These are phyloP conservation scores for Penicillium psychrofluorescens DNA, from an alignment of 495 filamentous ascomycete species.

Conservation along the genomic window DNA sequence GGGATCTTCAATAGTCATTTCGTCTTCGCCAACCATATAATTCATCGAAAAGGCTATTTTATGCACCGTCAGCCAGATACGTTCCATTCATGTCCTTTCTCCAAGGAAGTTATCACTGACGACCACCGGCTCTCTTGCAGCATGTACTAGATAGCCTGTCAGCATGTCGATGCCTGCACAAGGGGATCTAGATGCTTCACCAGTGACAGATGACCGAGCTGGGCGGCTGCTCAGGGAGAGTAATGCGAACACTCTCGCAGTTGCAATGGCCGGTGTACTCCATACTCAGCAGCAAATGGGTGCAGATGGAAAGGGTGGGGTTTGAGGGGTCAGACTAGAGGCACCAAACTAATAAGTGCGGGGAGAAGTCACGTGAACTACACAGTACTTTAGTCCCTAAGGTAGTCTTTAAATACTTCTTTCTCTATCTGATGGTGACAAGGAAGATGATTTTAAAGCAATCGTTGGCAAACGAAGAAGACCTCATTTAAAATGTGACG, in stretches of 20 bases:
- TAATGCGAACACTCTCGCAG: conserved; percentile 18
- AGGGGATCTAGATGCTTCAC: conserved; percentile 1
- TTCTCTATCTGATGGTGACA: no score
- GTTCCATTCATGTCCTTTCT: background rate
- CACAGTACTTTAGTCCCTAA: no score
- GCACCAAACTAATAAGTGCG: no score
- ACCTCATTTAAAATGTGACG: no score
- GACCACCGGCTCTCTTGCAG: conserved; percentile 17
- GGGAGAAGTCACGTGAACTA: no score
- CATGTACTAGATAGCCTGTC: background rate
- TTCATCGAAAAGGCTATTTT: conserved; percentile 20
- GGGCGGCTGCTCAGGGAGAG: conserved; percentile 15
- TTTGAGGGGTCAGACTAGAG: no score
- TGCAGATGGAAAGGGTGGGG: no score
- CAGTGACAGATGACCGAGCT: conserved; percentile 19
- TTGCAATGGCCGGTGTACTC: conserved; percentile 24
- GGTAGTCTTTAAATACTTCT: no score
- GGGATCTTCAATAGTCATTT: conserved; percentile 15
- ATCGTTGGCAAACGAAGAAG: no score
- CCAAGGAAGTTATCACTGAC: conserved; percentile 1
- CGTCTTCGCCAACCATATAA: conserved; percentile 12
- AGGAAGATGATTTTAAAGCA: no score
- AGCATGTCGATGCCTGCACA: no score
- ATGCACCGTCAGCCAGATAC: no score
- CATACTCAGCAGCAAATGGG: conserved; percentile 4